These are phyloP conservation scores for Fistulifera solaris DNA, from an alignment of 108 stramenopile genomes.

Conservation along the genomic window DNA sequence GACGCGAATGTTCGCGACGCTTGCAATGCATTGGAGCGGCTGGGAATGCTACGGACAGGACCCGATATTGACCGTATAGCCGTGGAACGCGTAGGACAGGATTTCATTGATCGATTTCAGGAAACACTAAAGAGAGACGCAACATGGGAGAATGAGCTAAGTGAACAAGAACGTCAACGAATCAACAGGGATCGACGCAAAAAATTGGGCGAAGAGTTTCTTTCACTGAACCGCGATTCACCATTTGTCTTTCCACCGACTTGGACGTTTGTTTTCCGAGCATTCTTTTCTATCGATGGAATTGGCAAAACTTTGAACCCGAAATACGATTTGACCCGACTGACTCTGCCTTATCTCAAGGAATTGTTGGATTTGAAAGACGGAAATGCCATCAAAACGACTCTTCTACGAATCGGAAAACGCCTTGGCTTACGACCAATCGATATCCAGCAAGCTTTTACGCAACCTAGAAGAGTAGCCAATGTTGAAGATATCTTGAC, in stretches of 20 bases:
- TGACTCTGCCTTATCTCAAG: conserved; percentile 89
- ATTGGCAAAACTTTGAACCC: conserved; percentile 94
- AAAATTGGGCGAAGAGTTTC: conserved; percentile 81
- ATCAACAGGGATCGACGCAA: conserved; percentile 56
- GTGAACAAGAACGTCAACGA: conserved; percentile 67
- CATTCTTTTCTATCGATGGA: conserved; percentile 95
- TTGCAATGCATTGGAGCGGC: conserved; percentile 82
- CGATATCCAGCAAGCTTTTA: conserved; percentile 75
- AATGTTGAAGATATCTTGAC: conserved; percentile 60
- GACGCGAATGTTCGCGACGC: conserved; percentile 87
- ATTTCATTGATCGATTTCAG: conserved; percentile 91
- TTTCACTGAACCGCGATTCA: conserved; percentile 80
- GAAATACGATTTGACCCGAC: conserved; percentile 87
- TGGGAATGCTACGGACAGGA: conserved; percentile 87
- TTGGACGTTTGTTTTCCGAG: conserved; percentile 97
- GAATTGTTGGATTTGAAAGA: conserved; percentile 92
- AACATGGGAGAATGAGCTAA: conserved; percentile 69
- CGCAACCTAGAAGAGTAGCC: conserved; percentile 77
- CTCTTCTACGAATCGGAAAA: conserved; percentile 68
- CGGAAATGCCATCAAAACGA: conserved; percentile 81
- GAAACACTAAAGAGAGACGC: conserved; percentile 58
- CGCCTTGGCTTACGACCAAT: conserved; percentile 77
- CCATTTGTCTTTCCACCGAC: conserved; percentile 96
- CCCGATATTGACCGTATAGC: conserved; percentile 88
- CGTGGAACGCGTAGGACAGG: conserved; percentile 90